phyloP scores from a whole-genome alignment of 2,329 filamentous ascomycete species.

The Colletotrichum eremochloae region DNA sequence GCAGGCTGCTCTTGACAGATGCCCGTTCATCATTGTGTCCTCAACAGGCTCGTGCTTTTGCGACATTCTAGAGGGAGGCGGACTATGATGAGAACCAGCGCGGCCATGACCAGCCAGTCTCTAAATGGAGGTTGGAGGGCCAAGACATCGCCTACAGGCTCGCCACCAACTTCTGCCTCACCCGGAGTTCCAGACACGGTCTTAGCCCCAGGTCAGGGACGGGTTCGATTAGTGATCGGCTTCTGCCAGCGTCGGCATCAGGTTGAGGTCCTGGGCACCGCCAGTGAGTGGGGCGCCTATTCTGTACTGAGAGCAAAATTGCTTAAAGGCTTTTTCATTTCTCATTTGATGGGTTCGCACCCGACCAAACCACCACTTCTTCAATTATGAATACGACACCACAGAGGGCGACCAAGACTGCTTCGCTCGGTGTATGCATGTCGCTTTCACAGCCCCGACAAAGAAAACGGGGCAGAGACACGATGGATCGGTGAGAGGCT shows the following conservation, averaged over 20 bases:
- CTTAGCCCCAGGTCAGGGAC: neutral
- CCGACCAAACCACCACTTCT: neutral
- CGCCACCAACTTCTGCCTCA: conserved; percentile 27
- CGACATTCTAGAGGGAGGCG: conserved; percentile 9
- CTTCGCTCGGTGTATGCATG: neutral
- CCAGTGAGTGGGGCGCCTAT: neutral
- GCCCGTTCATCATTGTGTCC: conserved; percentile 9
- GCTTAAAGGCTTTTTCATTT: neutral
- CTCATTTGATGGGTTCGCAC: neutral
- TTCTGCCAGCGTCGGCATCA: neutral
- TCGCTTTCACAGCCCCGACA: neutral
- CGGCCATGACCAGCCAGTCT: conserved; percentile 4
- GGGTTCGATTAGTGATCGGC: neutral
- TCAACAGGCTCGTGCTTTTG: neutral
- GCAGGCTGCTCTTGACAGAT: no score
- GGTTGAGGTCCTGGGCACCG: neutral
- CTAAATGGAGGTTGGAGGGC: conserved; percentile 16
- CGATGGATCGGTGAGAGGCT: conserved; percentile 2
- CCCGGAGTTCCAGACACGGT: neutral
- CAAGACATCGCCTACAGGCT: conserved; percentile 27
- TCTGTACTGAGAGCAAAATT: neutral
- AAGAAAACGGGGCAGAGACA: neutral
- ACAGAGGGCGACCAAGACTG: neutral
- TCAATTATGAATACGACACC: neutral
- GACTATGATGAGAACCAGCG: neutral